Evolutionary conservation across 2,329 filamentous ascomycete genomes (phyloP).

Genomic region (Hirsutella thompsonii): DNA sequence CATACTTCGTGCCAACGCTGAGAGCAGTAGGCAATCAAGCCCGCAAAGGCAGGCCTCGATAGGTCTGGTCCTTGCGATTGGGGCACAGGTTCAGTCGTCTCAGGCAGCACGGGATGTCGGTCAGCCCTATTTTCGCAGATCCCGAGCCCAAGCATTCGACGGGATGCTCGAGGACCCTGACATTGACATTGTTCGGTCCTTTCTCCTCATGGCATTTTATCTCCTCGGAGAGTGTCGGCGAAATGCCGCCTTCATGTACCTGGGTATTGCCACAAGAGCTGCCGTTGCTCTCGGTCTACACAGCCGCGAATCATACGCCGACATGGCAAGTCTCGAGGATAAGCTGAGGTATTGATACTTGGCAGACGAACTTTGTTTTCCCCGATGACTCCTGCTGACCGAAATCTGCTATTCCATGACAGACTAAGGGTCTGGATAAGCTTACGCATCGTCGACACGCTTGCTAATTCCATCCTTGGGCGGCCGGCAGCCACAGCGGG

Average conservation of each 20-base stretch:
- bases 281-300: conserved; percentile 45
- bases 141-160: conserved; percentile 32
- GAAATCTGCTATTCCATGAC: background rate
- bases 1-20: background rate
- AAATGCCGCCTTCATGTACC: conserved; percentile 50
- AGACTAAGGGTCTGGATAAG: conserved; percentile 24
- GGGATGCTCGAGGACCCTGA: conserved; percentile 41
- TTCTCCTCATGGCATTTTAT: conserved; percentile 45
- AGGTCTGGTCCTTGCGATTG: conserved; percentile 37
- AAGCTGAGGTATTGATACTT: conserved; percentile 12
- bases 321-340: conserved; percentile 7
- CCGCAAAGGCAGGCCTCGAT: conserved; percentile 5
- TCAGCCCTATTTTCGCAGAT: conserved; percentile 30
- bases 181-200: conserved; percentile 35
- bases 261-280: conserved; percentile 44
- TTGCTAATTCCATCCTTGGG: conserved; percentile 24
- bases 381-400: background rate
- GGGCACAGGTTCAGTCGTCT: conserved; percentile 29
- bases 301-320: conserved; percentile 17
- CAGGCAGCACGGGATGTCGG: conserved; percentile 15
- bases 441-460: conserved; percentile 23
- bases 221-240: conserved; percentile 45
- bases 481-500: conserved; percentile 22
- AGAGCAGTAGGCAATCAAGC: background rate
- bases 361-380: background rate